Conservation (phyloP, 2,329 filamentous ascomycete genomes). For the Zymoseptoria tritici region DNA sequence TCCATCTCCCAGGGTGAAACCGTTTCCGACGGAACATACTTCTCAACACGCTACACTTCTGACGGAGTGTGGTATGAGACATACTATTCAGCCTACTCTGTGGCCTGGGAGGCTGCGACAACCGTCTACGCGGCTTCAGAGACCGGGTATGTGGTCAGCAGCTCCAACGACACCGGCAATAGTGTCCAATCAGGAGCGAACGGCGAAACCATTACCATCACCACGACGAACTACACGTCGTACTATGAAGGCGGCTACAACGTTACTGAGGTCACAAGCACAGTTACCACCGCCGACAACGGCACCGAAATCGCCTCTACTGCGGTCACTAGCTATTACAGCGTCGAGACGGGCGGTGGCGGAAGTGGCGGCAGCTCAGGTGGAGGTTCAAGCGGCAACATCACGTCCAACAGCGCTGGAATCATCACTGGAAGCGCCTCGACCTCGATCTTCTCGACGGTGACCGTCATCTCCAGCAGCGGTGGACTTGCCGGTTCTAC, state of each 20-base stretch:
- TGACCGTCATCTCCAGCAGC: constrained; percentile 13
- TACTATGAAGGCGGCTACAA: constrained; percentile 14
- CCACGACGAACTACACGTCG: constrained; percentile 13
- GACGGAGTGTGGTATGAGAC: constrained; percentile 25
- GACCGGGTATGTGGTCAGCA: constrained; percentile 14
- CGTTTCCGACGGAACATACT: constrained; percentile 24
- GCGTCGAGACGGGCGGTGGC: constrained; percentile 18
- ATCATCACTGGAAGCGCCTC: constrained; percentile 16
- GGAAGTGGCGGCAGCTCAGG: constrained; percentile 10
- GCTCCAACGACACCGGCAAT: constrained; percentile 9
- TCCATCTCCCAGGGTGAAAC: constrained; percentile 26
- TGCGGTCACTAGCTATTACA: constrained; percentile 20
- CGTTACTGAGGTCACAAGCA: constrained; percentile 18
- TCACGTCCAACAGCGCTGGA: constrained; percentile 12
- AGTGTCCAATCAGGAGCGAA: constrained; percentile 7
- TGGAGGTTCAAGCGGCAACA: constrained; percentile 5
- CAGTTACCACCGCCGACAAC: constrained; percentile 16
- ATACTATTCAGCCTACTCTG: constrained; percentile 24
- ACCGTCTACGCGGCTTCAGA: constrained; percentile 21
- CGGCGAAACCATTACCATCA: constrained; percentile 15
- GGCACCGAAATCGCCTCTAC: constrained; percentile 19
- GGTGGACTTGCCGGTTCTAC: constrained; percentile 8
- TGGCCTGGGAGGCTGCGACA: constrained; percentile 24
- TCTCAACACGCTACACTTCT: constrained; percentile 21
- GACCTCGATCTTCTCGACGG: constrained; percentile 14